phyloP scores from a whole-genome alignment of 83 land plant genomes.

The Thuja plicata region DNA sequence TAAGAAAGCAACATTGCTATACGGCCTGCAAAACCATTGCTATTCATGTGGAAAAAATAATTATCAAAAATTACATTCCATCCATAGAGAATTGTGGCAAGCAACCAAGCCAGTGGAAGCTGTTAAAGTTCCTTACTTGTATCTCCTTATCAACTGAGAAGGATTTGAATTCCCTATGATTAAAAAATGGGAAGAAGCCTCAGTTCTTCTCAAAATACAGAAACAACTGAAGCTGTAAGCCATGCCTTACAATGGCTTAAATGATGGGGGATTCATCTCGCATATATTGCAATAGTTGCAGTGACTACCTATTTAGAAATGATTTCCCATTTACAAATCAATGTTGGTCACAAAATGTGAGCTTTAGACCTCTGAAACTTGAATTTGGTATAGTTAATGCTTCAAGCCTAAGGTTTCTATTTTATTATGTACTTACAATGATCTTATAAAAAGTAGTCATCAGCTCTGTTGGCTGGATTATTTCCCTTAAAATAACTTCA shows the following conservation, averaged over 20 bases:
- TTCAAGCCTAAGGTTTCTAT: not conserved
- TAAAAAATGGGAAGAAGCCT: no score
- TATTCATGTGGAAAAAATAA: not conserved
- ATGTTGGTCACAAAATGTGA: not conserved
- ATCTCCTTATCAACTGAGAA: no score
- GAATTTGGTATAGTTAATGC: not conserved
- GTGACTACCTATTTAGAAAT: not conserved
- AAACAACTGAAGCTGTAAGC: not conserved
- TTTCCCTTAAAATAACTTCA: not conserved
- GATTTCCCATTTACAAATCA: not conserved
- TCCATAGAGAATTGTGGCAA: not conserved
- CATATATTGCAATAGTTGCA: no score
- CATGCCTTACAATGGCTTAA: not conserved
- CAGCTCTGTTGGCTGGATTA: not conserved
- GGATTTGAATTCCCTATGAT: no score
- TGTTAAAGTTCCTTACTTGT: not conserved
- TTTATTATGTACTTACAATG: not conserved
- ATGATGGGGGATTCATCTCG: not conserved
- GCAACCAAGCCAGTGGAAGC: not conserved
- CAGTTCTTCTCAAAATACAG: no score
- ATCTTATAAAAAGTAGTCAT: not conserved
- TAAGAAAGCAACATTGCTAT: not conserved
- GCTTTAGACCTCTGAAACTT: not conserved
- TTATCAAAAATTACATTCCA: not conserved
- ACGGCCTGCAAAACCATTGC: not conserved